Evolutionary conservation across 768 basidiomycete species (phyloP).

Genomic region (Hysterangium stoloniferum): DNA sequence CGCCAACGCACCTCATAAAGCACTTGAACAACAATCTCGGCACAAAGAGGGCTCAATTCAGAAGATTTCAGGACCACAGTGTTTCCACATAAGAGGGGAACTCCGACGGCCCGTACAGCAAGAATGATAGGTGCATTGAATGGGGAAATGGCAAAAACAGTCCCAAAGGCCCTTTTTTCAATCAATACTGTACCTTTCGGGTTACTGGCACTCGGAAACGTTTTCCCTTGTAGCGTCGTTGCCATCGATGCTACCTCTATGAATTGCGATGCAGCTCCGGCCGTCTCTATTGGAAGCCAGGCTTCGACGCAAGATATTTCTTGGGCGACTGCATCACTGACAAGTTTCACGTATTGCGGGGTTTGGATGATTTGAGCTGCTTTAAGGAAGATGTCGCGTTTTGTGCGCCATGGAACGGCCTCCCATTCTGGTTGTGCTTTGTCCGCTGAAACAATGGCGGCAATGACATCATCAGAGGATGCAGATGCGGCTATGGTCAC

Average conservation of each 20-base stretch:
- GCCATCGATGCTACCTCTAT: conserved; percentile 27
- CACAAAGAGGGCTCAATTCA: conserved; percentile 40
- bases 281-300: conserved; percentile 22
- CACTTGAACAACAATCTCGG: conserved; percentile 37
- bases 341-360: conserved; percentile 32
- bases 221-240: conserved; percentile 35
- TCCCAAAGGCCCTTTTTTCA: conserved; percentile 42
- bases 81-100: conserved; percentile 48
- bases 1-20: conserved; percentile 33
- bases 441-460: conserved; percentile 36
- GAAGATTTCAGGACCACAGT: conserved; percentile 48
- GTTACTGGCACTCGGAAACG: conserved; percentile 31
- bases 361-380: conserved; percentile 38
- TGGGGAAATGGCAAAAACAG: conserved; percentile 40
- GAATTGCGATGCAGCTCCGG: conserved; percentile 20
- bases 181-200: conserved; percentile 38
- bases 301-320: conserved; percentile 32
- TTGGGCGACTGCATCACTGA: conserved; percentile 25
- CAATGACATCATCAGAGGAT: conserved; percentile 14
- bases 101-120: conserved; percentile 35
- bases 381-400: conserved; percentile 40
- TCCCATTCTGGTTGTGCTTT: conserved; percentile 44
- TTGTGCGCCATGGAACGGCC: conserved; percentile 22
- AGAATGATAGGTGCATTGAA: conserved; percentile 48
- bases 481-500: conserved; percentile 42